A percentile compares a stretch with the other conserved stretches of the same genome.
Evolutionary conservation across 2,329 filamentous ascomycete species (phyloP).

Genomic region (Aspergillus uvarum): DNA sequence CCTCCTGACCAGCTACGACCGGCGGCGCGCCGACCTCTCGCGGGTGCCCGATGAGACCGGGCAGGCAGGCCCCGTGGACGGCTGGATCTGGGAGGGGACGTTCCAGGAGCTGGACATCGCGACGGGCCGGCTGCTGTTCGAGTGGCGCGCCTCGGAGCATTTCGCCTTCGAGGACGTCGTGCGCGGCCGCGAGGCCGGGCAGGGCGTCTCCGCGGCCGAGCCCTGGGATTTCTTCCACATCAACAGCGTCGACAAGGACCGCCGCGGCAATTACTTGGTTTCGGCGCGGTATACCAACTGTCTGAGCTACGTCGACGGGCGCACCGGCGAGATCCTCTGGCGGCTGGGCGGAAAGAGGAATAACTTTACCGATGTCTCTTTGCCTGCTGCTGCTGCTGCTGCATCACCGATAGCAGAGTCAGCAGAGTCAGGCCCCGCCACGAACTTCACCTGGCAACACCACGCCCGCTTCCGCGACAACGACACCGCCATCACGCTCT

Average conservation of each 20-base stretch:
- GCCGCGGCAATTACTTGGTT: conserved; percentile 46
- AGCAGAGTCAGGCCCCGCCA: conserved; percentile 40
- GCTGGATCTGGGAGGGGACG: conserved; percentile 43
- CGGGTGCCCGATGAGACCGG: conserved; percentile 17
- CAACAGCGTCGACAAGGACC: conserved; percentile 55
- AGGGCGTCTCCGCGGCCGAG: conserved; percentile 17
- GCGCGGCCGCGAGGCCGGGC: conserved; percentile 16
- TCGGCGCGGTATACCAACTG: conserved; percentile 39
- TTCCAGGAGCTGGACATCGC: conserved; percentile 51
- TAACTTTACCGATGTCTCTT: conserved; percentile 41
- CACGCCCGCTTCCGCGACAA: conserved; percentile 48
- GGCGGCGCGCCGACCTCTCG: conserved; percentile 40
- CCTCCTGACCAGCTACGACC: conserved; percentile 44
- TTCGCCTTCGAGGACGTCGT: conserved; percentile 31
- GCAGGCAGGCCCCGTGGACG: conserved; percentile 30
- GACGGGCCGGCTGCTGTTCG: conserved; percentile 45
- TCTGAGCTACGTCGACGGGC: conserved; percentile 46
- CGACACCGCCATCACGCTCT: conserved; percentile 37
- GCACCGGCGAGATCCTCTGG: conserved; percentile 51
- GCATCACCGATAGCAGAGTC: too few species aligned
- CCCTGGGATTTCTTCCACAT: conserved; percentile 59
- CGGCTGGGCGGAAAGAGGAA: conserved; percentile 50
- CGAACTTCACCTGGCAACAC: conserved; percentile 54
- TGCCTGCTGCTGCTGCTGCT: conserved; percentile 37
- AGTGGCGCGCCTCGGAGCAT: conserved; percentile 51